Conservation (phyloP, 768 basidiomycete species). For the Rubroboletus satanas region DNA sequence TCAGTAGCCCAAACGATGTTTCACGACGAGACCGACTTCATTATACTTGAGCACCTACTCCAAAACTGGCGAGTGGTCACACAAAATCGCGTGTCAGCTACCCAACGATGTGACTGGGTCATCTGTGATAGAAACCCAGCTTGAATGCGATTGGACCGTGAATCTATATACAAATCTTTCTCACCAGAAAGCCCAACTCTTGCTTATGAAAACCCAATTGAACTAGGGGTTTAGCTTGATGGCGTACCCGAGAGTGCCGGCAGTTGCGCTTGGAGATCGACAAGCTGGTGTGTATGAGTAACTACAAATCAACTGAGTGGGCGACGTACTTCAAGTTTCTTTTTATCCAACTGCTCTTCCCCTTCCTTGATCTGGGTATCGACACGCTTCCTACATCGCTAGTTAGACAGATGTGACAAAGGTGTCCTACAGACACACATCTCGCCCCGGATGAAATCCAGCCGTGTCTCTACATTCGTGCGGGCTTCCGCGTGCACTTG, state of each 20-base stretch:
- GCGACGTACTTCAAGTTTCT: constrained; percentile 68
- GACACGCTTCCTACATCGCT: constrained; percentile 59
- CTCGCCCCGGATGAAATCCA: constrained; percentile 85
- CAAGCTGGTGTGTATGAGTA: constrained; percentile 43
- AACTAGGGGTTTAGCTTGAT: constrained; percentile 6
- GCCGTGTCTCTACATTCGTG: constrained; percentile 80
- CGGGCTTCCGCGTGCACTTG: constrained; percentile 89
- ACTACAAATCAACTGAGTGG: neutral
- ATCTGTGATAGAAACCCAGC: neutral
- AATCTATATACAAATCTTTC: neutral
- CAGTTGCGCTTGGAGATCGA: constrained; percentile 61
- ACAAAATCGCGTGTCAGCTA: neutral
- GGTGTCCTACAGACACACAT: constrained; percentile 51
- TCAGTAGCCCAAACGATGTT: neutral
- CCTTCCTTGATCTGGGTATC: constrained; percentile 80
- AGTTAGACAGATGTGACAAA: constrained; percentile 5
- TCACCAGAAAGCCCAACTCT: neutral
- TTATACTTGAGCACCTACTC: neutral
- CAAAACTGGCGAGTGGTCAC: neutral
- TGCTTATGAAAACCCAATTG: neutral
- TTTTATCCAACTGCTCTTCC: constrained; percentile 71
- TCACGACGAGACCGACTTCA: neutral
- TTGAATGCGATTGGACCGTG: neutral
- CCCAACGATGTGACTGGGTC: neutral
- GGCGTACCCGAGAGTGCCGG: constrained; percentile 32